Evolutionary conservation across 2,329 filamentous ascomycete species (phyloP), one percentile per base, ranked within the genome.

Genomic region (Trichoderma endophyticum): DNA sequence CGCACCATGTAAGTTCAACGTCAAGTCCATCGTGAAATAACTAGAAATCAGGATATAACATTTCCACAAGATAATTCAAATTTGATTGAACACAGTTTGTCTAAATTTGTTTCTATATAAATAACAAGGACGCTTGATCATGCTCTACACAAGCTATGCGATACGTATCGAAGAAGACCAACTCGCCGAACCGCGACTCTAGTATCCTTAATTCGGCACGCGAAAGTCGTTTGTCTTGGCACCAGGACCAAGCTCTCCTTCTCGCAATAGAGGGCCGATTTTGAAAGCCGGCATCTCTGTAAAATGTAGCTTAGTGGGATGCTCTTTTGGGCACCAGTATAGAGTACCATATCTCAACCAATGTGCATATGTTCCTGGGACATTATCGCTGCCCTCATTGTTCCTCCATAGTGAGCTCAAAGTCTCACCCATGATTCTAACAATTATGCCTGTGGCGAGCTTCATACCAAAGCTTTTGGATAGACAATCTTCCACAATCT

Each of bases 401-500:
- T 82, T 83, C 76, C 84, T 83, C 87, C 87, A 89, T 36, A 87
- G 74, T 30, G 85, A 86, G 1, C 86, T 86, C 12, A 89, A 77
- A 1, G 87, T 89, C 21, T 83, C 80, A 1, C 84, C 84, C 30
- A 83, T 78, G 0, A 88, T 82, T 43, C 83, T 80, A 9, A 88
- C 61, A 28, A 88, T 88, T 28, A 88, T 75, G 0, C 87, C 87
- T 73, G 88, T 86, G 0, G 86, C 86, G 8, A 89, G 77, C 78
- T 89, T 89, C 77, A 89, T 86, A 1, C 83, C 84, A 76, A 87
- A 89, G 73, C 86, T 87, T 72, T 77, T 80, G 15, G 74, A 76
- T n/a, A 89, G 77, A 72, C 84, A 86, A 1, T 75, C 81, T 76
- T 88, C 84, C 1, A 89, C 86, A 65, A 89, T 85, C 73, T 83